Percentiles rank a stretch among this genome's conserved stretches.
These are phyloP conservation scores for Circinella umbellata DNA, from an alignment of 371 early-diverging fungal species.

Conservation along the genomic window DNA sequence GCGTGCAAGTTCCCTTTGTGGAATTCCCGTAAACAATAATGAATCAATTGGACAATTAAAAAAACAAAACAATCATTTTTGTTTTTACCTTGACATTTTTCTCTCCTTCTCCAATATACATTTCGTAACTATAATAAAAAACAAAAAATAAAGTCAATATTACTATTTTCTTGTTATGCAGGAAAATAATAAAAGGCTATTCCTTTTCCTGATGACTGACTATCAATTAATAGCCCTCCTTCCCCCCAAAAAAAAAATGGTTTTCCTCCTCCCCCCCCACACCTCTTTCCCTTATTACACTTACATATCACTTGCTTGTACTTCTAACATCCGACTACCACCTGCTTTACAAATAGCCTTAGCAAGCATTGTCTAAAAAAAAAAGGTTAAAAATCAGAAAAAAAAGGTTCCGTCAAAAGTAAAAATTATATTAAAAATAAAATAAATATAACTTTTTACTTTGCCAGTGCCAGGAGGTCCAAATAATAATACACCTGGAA, in stretches of 20 bases:
- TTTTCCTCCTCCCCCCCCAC: too few relatives aligned
- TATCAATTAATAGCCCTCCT: too few relatives aligned
- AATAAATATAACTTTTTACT: background rate
- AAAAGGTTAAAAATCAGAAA: background rate
- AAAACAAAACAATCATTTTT: too few relatives aligned
- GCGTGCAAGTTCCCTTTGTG: slow-evolving; percentile 9
- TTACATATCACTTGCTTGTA: slow-evolving; percentile 93
- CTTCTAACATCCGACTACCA: slow-evolving; percentile 91
- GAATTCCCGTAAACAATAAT: slow-evolving; percentile 6
- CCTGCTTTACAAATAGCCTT: slow-evolving; percentile 96
- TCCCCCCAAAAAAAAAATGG: too few relatives aligned
- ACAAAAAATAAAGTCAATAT: too few relatives aligned
- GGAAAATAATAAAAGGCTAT: too few relatives aligned
- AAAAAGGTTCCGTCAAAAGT: too few relatives aligned
- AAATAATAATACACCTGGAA: slow-evolving; percentile 90
- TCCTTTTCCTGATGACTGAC: too few relatives aligned
- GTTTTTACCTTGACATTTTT: slow-evolving; percentile 84
- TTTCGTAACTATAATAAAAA: slow-evolving; percentile 63
- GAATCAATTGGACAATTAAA: too few relatives aligned
- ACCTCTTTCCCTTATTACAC: background rate
- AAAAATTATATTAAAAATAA: too few relatives aligned
- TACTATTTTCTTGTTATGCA: too few relatives aligned
- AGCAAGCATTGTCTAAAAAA: slow-evolving; percentile 87
- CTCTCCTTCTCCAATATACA: slow-evolving; percentile 99
- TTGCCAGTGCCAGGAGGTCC: slow-evolving; percentile 97